These are phyloP conservation scores for Apophysomyces ossiformis DNA, from an alignment of 371 early-diverging fungal species.

Conservation along the genomic window DNA sequence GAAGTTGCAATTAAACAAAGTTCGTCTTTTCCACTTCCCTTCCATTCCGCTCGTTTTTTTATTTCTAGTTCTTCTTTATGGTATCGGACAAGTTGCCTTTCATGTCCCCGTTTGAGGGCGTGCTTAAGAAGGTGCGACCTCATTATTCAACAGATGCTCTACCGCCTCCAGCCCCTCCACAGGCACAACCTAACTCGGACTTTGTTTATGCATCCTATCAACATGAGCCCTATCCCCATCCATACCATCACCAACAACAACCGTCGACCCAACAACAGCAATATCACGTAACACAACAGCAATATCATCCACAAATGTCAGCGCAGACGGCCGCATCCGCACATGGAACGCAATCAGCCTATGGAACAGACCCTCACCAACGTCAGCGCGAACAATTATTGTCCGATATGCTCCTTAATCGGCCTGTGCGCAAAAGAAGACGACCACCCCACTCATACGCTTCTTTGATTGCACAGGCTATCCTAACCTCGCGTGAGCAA, in stretches of 20 bases:
- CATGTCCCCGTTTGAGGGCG: constrained; percentile 17
- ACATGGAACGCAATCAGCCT: not conserved
- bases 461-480: constrained; percentile 74
- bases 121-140: constrained; percentile 23
- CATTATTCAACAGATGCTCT: constrained; percentile 21
- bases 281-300: constrained; percentile 10
- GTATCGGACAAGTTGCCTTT: constrained; percentile 20
- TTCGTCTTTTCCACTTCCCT: constrained; percentile 10
- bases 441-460: constrained; percentile 79
- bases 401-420: constrained; percentile 18
- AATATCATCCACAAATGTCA: constrained; percentile 4
- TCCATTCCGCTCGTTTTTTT: not conserved
- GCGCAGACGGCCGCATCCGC: not conserved
- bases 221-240: constrained; percentile 13
- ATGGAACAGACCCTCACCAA: constrained; percentile 1
- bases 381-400: constrained; percentile 6
- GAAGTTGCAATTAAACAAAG: constrained; percentile 16
- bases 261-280: constrained; percentile 12
- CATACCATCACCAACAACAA: constrained; percentile 16
- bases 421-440: constrained; percentile 46
- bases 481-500: constrained; percentile 56
- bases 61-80: constrained; percentile 10
- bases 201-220: constrained; percentile 15
- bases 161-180: constrained; percentile 22
- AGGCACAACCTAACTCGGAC: constrained; percentile 10